Evolutionary conservation across 148 eudicot species (phyloP).

Genomic region (Agrostemma githago): DNA sequence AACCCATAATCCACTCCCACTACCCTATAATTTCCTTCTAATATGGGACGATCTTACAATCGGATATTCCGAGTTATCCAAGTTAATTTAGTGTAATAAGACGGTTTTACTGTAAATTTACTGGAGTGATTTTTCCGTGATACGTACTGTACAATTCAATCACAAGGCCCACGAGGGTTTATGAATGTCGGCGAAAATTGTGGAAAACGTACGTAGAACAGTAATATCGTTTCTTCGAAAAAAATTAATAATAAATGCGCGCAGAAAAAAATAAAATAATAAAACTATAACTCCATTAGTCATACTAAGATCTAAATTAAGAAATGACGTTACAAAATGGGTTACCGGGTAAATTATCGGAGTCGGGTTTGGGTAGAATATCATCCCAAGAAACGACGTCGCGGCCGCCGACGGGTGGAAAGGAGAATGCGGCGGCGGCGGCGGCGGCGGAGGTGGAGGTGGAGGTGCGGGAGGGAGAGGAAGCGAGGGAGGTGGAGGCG

Average conservation of each 20-base stretch:
- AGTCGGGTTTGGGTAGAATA: constrained; percentile 28
- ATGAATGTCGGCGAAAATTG: background rate
- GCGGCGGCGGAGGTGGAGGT: constrained; percentile 1
- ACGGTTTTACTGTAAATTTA: too few species aligned
- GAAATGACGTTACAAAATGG: background rate
- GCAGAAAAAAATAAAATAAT: background rate
- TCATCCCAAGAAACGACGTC: constrained; percentile 56
- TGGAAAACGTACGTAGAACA: background rate
- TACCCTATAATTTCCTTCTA: background rate
- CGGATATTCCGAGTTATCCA: too few species aligned
- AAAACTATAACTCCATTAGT: too few species aligned
- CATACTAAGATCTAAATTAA: background rate
- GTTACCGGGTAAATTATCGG: constrained; percentile 49
- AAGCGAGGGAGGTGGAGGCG: constrained; percentile 36
- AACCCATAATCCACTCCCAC: too few species aligned
- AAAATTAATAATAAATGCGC: too few species aligned
- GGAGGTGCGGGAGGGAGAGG: constrained; percentile 24
- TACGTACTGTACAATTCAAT: too few species aligned
- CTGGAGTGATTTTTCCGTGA: too few species aligned
- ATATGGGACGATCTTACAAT: background rate
- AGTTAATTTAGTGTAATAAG: too few species aligned
- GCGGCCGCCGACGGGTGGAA: constrained; percentile 45
- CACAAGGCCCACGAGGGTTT: too few species aligned
- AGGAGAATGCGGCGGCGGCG: constrained; percentile 28
- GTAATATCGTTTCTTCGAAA: background rate